Conservation (phyloP, 176 grass and related monocot genomes). For the Metroxylon sagu region DNA sequence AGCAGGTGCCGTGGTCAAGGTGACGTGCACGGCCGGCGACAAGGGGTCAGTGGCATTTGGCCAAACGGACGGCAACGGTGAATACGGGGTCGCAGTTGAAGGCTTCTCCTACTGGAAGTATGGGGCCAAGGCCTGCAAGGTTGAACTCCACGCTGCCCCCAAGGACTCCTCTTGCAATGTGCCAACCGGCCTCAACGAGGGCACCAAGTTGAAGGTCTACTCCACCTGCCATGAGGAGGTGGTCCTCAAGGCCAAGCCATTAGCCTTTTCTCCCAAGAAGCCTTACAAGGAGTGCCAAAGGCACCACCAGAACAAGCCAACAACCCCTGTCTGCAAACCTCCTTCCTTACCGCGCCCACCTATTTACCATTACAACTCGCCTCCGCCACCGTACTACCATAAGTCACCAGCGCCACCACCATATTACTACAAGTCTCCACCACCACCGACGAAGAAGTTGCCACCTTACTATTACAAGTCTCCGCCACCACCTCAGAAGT, state of each 20-base stretch:
- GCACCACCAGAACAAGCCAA: conserved; percentile 4
- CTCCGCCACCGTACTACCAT: not conserved
- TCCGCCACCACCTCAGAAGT: no score
- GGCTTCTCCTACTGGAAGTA: conserved; percentile 27
- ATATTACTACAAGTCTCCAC: no score
- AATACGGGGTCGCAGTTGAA: conserved; percentile 43
- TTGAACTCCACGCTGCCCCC: conserved; percentile 62
- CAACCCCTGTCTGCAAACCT: conserved; percentile 4
- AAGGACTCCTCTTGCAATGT: conserved; percentile 54
- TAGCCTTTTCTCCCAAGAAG: conserved; percentile 59
- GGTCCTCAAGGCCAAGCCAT: conserved; percentile 51
- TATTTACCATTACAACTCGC: not conserved
- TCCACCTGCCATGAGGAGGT: conserved; percentile 33
- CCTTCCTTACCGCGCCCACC: conserved; percentile 25
- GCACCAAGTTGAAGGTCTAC: conserved; percentile 27
- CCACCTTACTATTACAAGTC: no score
- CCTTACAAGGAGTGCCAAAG: conserved; percentile 28
- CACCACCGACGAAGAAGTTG: no score
- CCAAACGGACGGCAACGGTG: conserved; percentile 45
- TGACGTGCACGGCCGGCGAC: conserved; percentile 53
- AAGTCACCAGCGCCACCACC: not conserved
- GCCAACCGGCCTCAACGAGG: conserved; percentile 39
- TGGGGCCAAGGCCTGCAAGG: conserved; percentile 44
- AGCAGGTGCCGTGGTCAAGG: conserved; percentile 59
- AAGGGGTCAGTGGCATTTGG: conserved; percentile 48